Evolutionary conservation across 139 green algal species (phyloP).

Genomic region (Chlorella sorokiniana): DNA sequence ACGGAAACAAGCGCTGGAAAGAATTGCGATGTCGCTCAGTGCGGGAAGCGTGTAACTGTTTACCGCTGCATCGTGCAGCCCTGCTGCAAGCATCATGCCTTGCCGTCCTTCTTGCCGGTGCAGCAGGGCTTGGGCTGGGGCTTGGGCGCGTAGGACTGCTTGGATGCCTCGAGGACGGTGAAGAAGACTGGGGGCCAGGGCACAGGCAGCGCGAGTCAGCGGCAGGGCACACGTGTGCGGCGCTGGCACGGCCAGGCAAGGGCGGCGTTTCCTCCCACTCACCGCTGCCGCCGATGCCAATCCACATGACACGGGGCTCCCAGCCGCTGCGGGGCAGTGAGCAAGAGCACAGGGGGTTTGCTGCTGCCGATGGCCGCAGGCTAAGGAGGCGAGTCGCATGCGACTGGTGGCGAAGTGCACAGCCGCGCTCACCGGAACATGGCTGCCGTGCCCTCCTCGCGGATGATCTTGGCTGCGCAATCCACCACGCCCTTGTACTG

Average conservation of each 20-base stretch:
- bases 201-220: too few species aligned
- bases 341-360: background rate
- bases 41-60: too few species aligned
- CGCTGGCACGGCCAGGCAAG: too few species aligned
- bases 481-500: constrained; percentile 66
- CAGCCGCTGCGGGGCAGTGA: constrained; percentile 62
- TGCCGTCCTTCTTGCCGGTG: constrained; percentile 15
- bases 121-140: constrained; percentile 28
- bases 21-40: too few species aligned
- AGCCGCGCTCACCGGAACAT: constrained; percentile 68
- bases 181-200: too few species aligned
- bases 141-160: constrained; percentile 61
- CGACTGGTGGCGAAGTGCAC: background rate
- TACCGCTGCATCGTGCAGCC: too few species aligned
- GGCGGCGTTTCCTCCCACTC: too few species aligned
- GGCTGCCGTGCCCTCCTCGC: constrained; percentile 80
- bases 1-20: too few species aligned
- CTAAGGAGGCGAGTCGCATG: too few species aligned
- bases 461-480: constrained; percentile 69
- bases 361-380: background rate
- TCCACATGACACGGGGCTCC: constrained; percentile 96
- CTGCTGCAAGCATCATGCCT: too few species aligned
- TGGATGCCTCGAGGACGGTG: constrained; percentile 71
- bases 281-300: constrained; percentile 90
- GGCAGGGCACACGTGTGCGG: too few species aligned